Percentiles rank a stretch among this genome's conserved stretches.
phyloP scores from a whole-genome alignment of 768 basidiomycete species.

The Chalciporus piperatus region DNA sequence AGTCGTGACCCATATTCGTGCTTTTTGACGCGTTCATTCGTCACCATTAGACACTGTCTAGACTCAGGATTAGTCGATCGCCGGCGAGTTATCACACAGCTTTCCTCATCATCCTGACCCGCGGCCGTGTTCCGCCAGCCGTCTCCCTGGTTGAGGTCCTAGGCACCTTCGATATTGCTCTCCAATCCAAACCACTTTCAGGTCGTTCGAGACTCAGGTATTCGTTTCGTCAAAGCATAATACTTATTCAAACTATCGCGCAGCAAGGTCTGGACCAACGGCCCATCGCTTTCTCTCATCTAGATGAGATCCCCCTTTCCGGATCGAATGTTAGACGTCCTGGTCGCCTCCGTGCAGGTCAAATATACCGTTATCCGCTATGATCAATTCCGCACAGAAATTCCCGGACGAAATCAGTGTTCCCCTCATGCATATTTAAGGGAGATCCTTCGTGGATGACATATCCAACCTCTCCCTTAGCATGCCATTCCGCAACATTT shows the following conservation, averaged over 20 bases:
- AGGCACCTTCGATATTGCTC: background rate
- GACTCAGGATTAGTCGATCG: constrained; percentile 1
- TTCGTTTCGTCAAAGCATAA: background rate
- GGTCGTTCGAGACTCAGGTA: constrained; percentile 3
- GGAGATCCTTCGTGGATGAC: background rate
- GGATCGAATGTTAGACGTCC: background rate
- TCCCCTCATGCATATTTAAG: background rate
- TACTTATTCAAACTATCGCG: background rate
- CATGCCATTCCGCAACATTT: constrained; percentile 9
- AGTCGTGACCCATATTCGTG: background rate
- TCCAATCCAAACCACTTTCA: background rate
- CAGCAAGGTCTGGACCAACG: constrained; percentile 12
- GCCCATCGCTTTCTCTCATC: background rate
- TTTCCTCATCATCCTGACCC: background rate
- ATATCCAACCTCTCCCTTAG: background rate
- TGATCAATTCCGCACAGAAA: background rate
- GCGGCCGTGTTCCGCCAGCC: background rate
- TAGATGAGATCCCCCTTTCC: background rate
- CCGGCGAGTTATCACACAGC: background rate
- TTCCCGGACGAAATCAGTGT: background rate
- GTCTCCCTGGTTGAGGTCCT: background rate
- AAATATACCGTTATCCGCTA: background rate
- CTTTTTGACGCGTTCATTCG: background rate
- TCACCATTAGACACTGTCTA: constrained; percentile 4
- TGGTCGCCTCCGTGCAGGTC: background rate